Evolutionary conservation across 352 stramenopile genomes (phyloP), one percentile per base, ranked within the genome.

Genomic region (Phytopythium vexans): DNA sequence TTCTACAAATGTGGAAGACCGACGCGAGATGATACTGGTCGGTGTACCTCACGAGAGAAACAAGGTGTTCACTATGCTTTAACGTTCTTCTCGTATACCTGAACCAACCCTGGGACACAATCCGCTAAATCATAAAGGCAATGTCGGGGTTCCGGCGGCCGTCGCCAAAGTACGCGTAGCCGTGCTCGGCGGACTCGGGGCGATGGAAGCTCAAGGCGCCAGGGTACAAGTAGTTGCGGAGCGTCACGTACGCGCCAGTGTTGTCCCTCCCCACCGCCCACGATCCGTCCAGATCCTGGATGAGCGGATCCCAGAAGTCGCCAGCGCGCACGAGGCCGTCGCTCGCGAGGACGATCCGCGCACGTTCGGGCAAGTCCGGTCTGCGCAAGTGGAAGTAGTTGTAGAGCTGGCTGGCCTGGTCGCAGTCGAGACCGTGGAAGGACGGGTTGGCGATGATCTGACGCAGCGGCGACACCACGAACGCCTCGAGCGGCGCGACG

Each of bases 301-400:
- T 67, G 6, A 92, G 56, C 21, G 82, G 77, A 42, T 90, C 77
- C 44, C 89, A 66, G 63, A 91, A 87, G 40, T 89, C 77, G 3
- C 72, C 66, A 8, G 81, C 65, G 36, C 81, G 80, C 44, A 92
- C 74, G 35, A 92, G 63, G 1, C 77, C 78, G 14, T 85, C 72
- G 16, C 56, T 62, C 6, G 12, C 41, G 1, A 75, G 60, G 10
- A 89, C 70, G n/a, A 76, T 72, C 38, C 77, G 79, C 1, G 70
- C 65, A 8, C 74, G 70, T 43, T 89, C 79, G 1, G 76, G 73
- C n/a, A 83, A 42, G 31, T 88, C 79, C 3, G 82, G 75, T 37
- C 78, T 65, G 11, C 78, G 74, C 21, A 91, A 86, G 60, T 92
- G 82, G 54, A 88, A 89, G 63, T 88, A 92, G 61, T 81, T 91